phyloP scores from a whole-genome alignment of 352 stramenopile genomes.

The Globisporangium emineosum region DNA sequence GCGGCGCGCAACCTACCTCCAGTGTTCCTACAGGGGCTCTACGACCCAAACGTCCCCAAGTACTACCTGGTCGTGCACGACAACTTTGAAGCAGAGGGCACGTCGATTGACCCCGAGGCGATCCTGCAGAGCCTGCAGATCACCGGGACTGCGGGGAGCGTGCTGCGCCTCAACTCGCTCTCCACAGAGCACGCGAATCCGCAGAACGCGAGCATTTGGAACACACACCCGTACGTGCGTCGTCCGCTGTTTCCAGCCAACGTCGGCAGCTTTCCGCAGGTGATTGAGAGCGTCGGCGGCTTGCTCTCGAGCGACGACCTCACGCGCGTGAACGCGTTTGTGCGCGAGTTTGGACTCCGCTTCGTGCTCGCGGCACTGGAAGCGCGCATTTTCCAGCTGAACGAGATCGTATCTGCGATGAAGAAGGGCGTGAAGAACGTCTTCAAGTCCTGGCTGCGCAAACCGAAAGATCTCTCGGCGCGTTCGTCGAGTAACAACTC shows the following conservation, averaged over 20 bases:
- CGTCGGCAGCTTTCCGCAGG: conserved; percentile 28
- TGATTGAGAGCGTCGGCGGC: conserved; percentile 30
- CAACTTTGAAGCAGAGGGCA: conserved; percentile 67
- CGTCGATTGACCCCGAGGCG: conserved; percentile 70
- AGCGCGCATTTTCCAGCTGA: conserved; percentile 78
- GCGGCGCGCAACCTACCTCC: conserved; percentile 42
- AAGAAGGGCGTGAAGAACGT: conserved; percentile 92
- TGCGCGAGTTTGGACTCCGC: conserved; percentile 69
- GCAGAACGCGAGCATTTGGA: conserved; percentile 38
- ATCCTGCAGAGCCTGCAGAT: conserved; percentile 77
- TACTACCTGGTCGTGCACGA: conserved; percentile 91
- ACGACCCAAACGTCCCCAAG: conserved; percentile 77
- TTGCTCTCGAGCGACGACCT: conserved; percentile 74
- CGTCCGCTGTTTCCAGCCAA: conserved; percentile 39
- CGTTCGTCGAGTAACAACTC: conserved; percentile 20
- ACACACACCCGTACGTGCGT: conserved; percentile 62
- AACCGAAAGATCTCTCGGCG: conserved; percentile 69
- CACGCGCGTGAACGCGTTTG: conserved; percentile 56
- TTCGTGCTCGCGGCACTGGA: conserved; percentile 84
- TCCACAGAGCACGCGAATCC: conserved; percentile 26
- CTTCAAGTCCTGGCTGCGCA: conserved; percentile 90
- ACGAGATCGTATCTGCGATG: conserved; percentile 86
- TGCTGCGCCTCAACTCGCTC: conserved; percentile 73
- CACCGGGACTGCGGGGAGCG: conserved; percentile 35
- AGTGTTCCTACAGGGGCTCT: conserved; percentile 71